phyloP scores from a whole-genome alignment of 768 basidiomycete genomes.

The Asterophora lycoperdoides region DNA sequence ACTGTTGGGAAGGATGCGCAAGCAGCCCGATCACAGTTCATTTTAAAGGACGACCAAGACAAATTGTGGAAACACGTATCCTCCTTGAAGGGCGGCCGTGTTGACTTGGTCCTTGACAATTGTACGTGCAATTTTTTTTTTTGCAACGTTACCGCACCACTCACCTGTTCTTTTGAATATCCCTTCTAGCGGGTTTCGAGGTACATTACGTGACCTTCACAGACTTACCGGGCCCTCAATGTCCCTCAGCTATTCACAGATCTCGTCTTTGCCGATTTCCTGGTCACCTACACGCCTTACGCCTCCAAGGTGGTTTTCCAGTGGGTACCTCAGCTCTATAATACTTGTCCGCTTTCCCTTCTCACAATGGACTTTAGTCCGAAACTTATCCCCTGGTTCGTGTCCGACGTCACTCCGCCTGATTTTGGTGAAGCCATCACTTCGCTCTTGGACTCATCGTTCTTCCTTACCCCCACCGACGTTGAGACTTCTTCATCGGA shows the following conservation, averaged over 20 bases:
- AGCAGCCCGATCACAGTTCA: constrained; percentile 68
- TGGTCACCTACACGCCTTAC: constrained; percentile 85
- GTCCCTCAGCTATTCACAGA: constrained; percentile 79
- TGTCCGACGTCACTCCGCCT: constrained; percentile 86
- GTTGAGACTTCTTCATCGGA: constrained; percentile 19
- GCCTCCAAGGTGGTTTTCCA: constrained; percentile 85
- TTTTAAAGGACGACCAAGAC: constrained; percentile 80
- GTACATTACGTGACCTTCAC: constrained; percentile 30
- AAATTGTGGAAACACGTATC: constrained; percentile 70
- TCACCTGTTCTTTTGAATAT: constrained; percentile 1
- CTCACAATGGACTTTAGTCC: constrained; percentile 48
- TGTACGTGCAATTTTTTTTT: constrained; percentile 37
- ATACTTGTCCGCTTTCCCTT: background rate
- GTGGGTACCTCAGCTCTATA: constrained; percentile 39
- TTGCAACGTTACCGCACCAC: background rate
- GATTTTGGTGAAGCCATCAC: constrained; percentile 68
- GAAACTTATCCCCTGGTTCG: constrained; percentile 96
- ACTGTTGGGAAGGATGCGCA: constrained; percentile 79
- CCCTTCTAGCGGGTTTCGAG: constrained; percentile 78
- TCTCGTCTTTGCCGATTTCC: constrained; percentile 87
- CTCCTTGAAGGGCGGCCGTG: constrained; percentile 45
- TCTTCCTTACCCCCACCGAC: constrained; percentile 42
- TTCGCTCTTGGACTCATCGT: constrained; percentile 57
- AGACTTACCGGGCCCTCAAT: background rate
- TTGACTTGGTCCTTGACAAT: constrained; percentile 93